Evolutionary conservation across 345 rosid species (phyloP).

Genomic region (Eucalyptus pauciflora): DNA sequence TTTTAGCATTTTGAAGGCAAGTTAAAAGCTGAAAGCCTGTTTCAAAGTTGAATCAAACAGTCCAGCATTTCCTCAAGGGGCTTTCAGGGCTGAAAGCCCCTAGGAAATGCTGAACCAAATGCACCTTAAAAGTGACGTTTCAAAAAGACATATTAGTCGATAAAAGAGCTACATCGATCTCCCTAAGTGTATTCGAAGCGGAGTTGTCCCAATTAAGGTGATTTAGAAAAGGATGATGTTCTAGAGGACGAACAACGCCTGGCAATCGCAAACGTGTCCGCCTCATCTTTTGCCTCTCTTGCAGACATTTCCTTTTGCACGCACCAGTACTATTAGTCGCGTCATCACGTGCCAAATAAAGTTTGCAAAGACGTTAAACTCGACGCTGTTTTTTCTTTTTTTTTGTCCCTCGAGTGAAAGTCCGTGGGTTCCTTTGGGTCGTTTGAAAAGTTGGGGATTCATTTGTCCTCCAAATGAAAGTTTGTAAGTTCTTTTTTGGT

Average conservation of each 20-base stretch:
- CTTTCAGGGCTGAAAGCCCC: no score
- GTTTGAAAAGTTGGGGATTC: neutral
- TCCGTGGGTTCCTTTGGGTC: neutral
- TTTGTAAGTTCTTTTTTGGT: neutral
- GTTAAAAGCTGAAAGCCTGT: no score
- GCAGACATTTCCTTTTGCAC: neutral
- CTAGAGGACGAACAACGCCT: neutral
- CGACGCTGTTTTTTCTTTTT: neutral
- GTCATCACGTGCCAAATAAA: neutral
- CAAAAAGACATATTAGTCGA: neutral
- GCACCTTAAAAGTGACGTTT: neutral
- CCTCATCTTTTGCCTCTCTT: neutral
- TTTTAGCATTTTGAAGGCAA: no score
- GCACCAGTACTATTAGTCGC: neutral
- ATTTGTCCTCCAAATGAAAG: neutral
- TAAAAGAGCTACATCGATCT: neutral
- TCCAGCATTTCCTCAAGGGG: no score
- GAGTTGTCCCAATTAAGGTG: no score
- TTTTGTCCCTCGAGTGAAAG: no score
- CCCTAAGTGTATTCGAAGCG: neutral
- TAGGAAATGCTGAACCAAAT: no score
- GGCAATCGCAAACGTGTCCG: neutral
- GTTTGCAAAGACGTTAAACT: neutral
- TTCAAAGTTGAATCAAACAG: no score
- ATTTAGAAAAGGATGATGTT: no score